phyloP scores from a whole-genome alignment of 768 basidiomycete species.

The Strobilomyces echinocephalus region DNA sequence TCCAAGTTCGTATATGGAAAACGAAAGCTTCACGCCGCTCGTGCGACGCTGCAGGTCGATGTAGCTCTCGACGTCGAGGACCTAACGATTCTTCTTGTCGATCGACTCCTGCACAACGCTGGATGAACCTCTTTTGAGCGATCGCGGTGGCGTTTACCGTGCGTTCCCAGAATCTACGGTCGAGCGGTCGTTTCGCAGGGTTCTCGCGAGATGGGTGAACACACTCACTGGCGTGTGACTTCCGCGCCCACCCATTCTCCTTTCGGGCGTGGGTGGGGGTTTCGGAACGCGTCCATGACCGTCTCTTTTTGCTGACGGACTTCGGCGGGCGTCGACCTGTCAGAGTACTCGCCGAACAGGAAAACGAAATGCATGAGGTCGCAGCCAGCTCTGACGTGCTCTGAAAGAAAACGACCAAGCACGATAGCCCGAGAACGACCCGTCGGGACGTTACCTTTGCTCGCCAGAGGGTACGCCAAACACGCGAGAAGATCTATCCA shows the following conservation, averaged over 20 bases:
- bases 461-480: not conserved
- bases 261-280: constrained; percentile 11
- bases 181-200: not conserved
- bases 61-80: constrained; percentile 39
- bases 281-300: constrained; percentile 22
- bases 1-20: constrained; percentile 33
- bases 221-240: constrained; percentile 16
- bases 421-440: not conserved
- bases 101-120: constrained; percentile 40
- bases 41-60: constrained; percentile 38
- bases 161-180: constrained; percentile 15
- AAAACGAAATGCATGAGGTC: constrained; percentile 52
- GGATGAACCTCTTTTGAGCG: constrained; percentile 32
- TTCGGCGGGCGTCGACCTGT: constrained; percentile 30
- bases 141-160: constrained; percentile 1
- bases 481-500: not conserved
- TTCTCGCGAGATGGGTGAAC: too few relatives aligned
- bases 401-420: not conserved
- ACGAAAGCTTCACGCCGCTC: constrained; percentile 38
- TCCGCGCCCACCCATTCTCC: constrained; percentile 19
- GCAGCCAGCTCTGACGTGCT: constrained; percentile 34
- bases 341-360: constrained; percentile 48
- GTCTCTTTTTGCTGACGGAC: constrained; percentile 24
- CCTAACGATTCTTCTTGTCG: constrained; percentile 31
- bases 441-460: constrained; percentile 5